Evolutionary conservation across 192 early-diverging fungal genomes (phyloP).

Genomic region (Podochytrium sp.): DNA sequence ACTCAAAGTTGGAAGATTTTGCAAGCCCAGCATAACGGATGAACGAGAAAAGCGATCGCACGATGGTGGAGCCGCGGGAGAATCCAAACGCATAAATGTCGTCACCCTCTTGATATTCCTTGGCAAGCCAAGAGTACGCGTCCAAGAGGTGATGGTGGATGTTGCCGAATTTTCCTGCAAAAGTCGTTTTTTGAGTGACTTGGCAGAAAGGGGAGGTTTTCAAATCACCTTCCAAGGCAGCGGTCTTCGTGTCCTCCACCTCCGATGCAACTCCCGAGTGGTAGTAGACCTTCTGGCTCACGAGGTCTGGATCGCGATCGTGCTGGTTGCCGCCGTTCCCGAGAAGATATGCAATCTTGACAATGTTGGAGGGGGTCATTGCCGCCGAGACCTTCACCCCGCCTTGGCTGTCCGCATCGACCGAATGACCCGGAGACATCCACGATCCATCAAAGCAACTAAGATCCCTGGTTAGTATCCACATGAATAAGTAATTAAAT

Average conservation of each 20-base stretch:
- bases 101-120: constrained; percentile 6
- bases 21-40: constrained; percentile 24
- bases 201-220: neutral
- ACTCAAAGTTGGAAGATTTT: neutral
- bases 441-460: constrained; percentile 21
- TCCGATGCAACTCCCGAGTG: constrained; percentile 22
- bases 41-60: constrained; percentile 29
- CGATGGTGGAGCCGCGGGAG: constrained; percentile 27
- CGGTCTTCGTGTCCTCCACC: neutral
- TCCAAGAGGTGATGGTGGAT: constrained; percentile 20
- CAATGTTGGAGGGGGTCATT: constrained; percentile 17
- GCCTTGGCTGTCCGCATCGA: constrained; percentile 1
- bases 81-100: constrained; percentile 33
- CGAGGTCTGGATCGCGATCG: neutral
- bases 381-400: constrained; percentile 9
- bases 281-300: constrained; percentile 15
- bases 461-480: neutral
- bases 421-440: neutral
- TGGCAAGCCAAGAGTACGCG: constrained; percentile 29
- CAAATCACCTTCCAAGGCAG: constrained; percentile 9
- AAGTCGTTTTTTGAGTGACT: neutral
- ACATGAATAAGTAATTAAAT: neutral
- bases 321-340: constrained; percentile 9
- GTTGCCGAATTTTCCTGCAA: constrained; percentile 13
- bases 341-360: constrained; percentile 21